Evolutionary conservation across 2,329 filamentous ascomycete genomes (phyloP).

Genomic region (Zymoseptoria ardabiliae): DNA sequence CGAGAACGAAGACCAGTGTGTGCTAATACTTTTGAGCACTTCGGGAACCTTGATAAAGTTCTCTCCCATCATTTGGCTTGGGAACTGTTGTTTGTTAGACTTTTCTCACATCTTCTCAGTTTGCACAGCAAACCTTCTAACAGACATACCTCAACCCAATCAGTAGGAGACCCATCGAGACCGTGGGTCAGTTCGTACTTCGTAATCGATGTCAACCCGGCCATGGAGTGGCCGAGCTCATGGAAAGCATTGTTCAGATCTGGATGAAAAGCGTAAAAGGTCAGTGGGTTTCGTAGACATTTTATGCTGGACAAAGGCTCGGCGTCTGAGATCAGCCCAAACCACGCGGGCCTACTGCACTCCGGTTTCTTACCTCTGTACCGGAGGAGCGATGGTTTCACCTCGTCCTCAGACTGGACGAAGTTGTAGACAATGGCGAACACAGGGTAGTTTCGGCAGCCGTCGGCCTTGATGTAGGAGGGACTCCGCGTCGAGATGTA

Average conservation of each 20-base stretch:
- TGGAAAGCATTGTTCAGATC: conserved; percentile 6
- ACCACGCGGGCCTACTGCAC: too few relatives aligned
- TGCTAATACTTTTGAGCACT: conserved; percentile 8
- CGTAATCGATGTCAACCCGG: conserved; percentile 2
- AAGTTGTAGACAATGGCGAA: conserved; percentile 4
- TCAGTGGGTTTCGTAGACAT: too few relatives aligned
- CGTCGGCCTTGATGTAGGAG: conserved; percentile 2
- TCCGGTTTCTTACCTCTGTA: background rate
- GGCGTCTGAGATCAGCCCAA: too few relatives aligned
- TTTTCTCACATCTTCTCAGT: too few relatives aligned
- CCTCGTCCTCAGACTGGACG: background rate
- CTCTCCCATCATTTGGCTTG: background rate
- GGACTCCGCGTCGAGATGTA: conserved; percentile 1
- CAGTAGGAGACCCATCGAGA: conserved; percentile 1
- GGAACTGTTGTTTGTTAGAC: background rate
- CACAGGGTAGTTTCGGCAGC: conserved; percentile 6
- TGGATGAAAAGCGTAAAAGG: too few relatives aligned
- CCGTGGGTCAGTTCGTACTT: background rate
- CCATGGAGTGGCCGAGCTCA: conserved; percentile 10
- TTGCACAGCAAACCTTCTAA: too few relatives aligned
- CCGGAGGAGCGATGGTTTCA: conserved; percentile 4
- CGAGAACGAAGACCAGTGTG: conserved; percentile 8
- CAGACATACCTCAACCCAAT: conserved; percentile 5
- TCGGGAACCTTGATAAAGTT: conserved; percentile 3
- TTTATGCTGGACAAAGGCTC: too few relatives aligned